These are phyloP conservation scores for Scedosporium boydii DNA, from an alignment of 2,329 filamentous ascomycete species.

Conservation along the genomic window DNA sequence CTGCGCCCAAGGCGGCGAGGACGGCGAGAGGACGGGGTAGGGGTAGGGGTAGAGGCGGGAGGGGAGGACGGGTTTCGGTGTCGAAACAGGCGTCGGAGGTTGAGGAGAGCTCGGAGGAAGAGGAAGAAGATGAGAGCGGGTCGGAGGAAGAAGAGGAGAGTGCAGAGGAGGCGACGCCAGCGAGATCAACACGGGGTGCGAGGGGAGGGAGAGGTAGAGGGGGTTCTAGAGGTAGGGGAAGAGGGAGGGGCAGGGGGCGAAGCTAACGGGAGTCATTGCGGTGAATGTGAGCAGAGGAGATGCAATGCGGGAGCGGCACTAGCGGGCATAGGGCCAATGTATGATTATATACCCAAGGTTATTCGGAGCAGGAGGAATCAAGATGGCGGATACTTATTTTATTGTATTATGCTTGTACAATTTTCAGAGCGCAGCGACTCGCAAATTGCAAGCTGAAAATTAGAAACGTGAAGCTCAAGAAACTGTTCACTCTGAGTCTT, in stretches of 20 bases:
- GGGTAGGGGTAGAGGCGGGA: not conserved
- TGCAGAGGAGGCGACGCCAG: constrained; percentile 26
- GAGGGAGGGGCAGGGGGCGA: constrained; percentile 18
- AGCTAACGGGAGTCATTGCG: constrained; percentile 3
- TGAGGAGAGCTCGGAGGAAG: constrained; percentile 23
- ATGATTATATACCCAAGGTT: not conserved
- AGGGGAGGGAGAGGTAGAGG: constrained; percentile 24
- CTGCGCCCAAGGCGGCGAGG: constrained; percentile 26
- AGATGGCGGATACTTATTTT: not conserved
- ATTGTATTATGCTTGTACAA: not conserved
- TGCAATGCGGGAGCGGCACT: not conserved
- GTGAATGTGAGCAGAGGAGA: not conserved
- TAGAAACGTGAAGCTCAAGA: not conserved
- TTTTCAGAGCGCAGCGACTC: not conserved
- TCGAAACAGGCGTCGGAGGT: constrained; percentile 21
- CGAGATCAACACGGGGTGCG: constrained; percentile 26
- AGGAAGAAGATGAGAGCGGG: constrained; percentile 19
- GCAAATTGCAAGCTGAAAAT: not conserved
- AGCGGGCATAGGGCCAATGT: not conserved
- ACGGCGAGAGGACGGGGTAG: constrained; percentile 19
- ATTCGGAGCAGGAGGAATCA: not conserved
- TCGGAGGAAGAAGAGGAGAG: constrained; percentile 23
- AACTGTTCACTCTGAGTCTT: not conserved
- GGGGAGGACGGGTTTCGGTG: constrained; percentile 18
- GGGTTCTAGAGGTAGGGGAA: constrained; percentile 22